Base-by-base conservation (phyloP, 1,284 basidiomycete species). In the Mycena sp. region DNA sequence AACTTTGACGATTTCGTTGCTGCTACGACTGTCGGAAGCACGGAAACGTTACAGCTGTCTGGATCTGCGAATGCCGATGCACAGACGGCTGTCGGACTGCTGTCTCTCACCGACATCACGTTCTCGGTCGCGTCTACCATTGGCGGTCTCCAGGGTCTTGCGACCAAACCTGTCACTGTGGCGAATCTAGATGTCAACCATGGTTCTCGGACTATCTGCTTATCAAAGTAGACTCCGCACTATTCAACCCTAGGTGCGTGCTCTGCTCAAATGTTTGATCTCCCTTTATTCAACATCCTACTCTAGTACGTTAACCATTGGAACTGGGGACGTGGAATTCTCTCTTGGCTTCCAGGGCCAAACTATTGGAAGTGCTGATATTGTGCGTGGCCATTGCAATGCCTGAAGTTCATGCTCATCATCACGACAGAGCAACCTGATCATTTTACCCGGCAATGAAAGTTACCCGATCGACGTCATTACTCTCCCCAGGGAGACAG, bases 271-370 rank as follows among this genome's bases (percentile, higher is more conserved):
- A 35, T 53, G 54, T 51, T n/a, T 51, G 32, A 35, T 9, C 59
- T 54, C 57, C 57, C 16, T 57, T 23, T 53, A 16, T 60, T 41
- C 53, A 6, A 46, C 10, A 3, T 46, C 19, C 6, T 25, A 4
- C 46, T 89, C 44, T 82, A 92, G 90, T 66, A 89, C 90, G 68
- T 76, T 93, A 67, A 91, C 91, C 9, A 88, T 93, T 32, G 85
- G 86, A 11, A 83, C 83, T 11, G 90, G 88, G 1, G 88, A 91
- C 61, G 87, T 93, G 26, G 78, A 84, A 1, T 93, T 93, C 66
- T 73, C 76, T 7, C 75, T 91, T 40, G 74, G 82, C 65, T 93
- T 89, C 74, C 73, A 86, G 80, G 78, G 75, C 51, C 78, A 85
- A 69, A 77, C 75, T 11, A 87, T 92, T 63, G 91, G 91, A 6